Evolutionary conservation across 495 filamentous ascomycete species (phyloP), one percentile per base, ranked within the genome.

Genomic region (Penicillium cinerascens): DNA sequence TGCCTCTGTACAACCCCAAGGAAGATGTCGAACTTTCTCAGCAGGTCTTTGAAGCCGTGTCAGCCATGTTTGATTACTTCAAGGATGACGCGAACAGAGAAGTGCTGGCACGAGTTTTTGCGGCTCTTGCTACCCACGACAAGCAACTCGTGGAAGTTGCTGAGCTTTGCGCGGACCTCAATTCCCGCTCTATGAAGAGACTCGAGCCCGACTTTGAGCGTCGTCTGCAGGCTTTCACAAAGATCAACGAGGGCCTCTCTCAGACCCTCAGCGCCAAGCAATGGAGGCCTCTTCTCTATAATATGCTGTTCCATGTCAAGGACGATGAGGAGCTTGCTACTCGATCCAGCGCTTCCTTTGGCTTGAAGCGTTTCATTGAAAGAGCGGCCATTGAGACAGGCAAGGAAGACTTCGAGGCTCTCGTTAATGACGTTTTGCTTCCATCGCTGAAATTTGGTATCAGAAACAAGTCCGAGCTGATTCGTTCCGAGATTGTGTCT

Each of bases 261-360:
- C 60, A 68, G 20, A 72, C 68, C 0, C 82, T 92, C 33, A 86
- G 78, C 3, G 65, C 84, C n/a, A 82, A 81, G 52, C 87, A 95
- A 60, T 99, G 93, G 95, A 78, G 82, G 51, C 92, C 95, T n/a
- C 73, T 97, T 26, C 65, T 97, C 2, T 87, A 86, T 70, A 97
- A 97, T 61, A 84, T 96, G 79, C 76, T 96, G 2, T 97, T 83
- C 70, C 92, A 86, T 61, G 85, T 96, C 58, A 87, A 82, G 59
- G 86, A 95, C 60, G 84, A 86, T 38, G 91, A 97, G 44, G 93
- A 99, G 60, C 80, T 93, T 47, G 86, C 87, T 37, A 88, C 95
- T 25, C 70, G 96, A 52, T 84, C 89, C 4, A 96, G 89, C 62
- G 88, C 95, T 10, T 87, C 90, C 0, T 87, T 89, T 55, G 80